Percentiles rank a stretch among this genome's conserved stretches.
Conservation (phyloP, 371 early-diverging fungal species). For the Encephalitozoon romaleae region DNA sequence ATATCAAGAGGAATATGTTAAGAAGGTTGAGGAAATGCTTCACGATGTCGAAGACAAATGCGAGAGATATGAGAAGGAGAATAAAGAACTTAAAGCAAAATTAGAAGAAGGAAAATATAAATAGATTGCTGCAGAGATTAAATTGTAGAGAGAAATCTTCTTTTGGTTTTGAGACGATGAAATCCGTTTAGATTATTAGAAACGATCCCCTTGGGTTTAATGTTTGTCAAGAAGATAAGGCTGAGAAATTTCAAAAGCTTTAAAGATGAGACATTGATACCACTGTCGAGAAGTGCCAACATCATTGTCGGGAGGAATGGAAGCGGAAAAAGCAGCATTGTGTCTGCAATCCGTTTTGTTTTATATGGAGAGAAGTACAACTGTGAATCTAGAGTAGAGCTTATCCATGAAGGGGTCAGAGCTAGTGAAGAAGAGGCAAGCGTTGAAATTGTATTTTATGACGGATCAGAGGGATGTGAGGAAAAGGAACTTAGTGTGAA, state of each 20-base stretch:
- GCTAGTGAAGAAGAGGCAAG: constrained; percentile 64
- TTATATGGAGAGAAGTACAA: constrained; percentile 69
- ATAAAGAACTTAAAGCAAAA: not conserved
- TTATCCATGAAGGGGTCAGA: constrained; percentile 69
- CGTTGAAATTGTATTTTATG: constrained; percentile 93
- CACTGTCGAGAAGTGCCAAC: constrained; percentile 35
- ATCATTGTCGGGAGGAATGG: constrained; percentile 79
- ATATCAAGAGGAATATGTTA: constrained; percentile 7
- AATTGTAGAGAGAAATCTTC: not conserved
- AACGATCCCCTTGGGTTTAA: constrained; percentile 7
- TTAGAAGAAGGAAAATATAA: not conserved
- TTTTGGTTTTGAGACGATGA: not conserved
- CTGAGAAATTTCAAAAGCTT: constrained; percentile 59
- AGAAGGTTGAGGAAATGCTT: constrained; percentile 5
- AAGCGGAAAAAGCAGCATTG: constrained; percentile 95
- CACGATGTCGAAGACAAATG: not conserved
- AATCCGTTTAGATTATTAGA: not conserved
- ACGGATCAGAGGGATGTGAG: constrained; percentile 80
- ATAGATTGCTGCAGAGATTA: not conserved
- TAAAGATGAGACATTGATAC: constrained; percentile 15
- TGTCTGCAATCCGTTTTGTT: constrained; percentile 87
- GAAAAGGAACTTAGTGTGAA: constrained; percentile 72
- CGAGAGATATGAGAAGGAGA: constrained; percentile 11
- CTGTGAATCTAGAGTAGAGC: constrained; percentile 77
- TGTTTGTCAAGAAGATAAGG: constrained; percentile 50